phyloP scores from a whole-genome alignment of 148 eudicot species.

The Chenopodium berlandieri region DNA sequence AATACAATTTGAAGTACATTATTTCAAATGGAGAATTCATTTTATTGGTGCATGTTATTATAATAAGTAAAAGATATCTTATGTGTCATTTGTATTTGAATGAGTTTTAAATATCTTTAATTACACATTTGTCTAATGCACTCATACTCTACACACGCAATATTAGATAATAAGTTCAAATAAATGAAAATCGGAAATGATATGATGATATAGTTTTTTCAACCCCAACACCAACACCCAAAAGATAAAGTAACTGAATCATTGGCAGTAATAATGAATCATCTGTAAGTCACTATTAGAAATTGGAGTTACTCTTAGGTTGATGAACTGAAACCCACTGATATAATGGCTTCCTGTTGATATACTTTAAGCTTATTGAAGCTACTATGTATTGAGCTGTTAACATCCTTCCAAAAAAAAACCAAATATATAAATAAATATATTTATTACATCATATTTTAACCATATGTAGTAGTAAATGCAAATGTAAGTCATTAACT shows the following conservation, averaged over 20 bases:
- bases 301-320: constrained; percentile 9
- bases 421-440: neutral
- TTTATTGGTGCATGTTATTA: no score
- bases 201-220: neutral
- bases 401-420: constrained; percentile 19
- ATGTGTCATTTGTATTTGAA: no score
- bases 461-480: constrained; percentile 25
- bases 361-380: neutral
- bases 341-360: no score
- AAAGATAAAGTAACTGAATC: neutral
- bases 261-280: constrained; percentile 7
- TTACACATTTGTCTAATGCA: no score
- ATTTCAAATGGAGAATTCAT: no score
- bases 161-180: no score
- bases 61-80: no score
- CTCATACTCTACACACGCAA: no score
- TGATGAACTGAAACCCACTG: constrained; percentile 5
- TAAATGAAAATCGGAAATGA: no score
- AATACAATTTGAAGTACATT: no score
- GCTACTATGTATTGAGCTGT: constrained; percentile 15
- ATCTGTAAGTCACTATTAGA: neutral
- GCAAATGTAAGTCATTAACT: constrained; percentile 21
- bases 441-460: constrained; percentile 6
- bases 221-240: no score
- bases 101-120: no score